Percentiles rank a stretch among this genome's conserved stretches.
Evolutionary conservation across 2,329 filamentous ascomycete genomes (phyloP).

Genomic region (Colletotrichum sp.): DNA sequence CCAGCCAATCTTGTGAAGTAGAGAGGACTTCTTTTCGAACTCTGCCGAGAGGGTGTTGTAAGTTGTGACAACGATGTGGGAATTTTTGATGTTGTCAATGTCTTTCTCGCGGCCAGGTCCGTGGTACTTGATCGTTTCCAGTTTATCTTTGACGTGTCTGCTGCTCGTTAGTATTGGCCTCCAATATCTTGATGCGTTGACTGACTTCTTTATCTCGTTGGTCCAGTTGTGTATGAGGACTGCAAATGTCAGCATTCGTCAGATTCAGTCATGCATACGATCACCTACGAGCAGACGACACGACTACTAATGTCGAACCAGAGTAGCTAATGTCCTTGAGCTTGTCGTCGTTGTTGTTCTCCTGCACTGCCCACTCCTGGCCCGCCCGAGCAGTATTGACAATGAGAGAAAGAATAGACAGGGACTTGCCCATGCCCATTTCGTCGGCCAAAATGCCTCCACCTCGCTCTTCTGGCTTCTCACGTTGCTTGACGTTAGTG

Average conservation of each 20-base stretch:
- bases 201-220: conserved; percentile 41
- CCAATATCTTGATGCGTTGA: neutral
- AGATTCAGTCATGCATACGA: no score
- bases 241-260: conserved; percentile 26
- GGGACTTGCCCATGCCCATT: conserved; percentile 66
- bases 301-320: conserved; percentile 48
- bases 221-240: conserved; percentile 46
- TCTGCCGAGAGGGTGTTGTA: conserved; percentile 51
- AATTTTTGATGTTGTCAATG: conserved; percentile 29
- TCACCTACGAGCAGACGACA: conserved; percentile 44
- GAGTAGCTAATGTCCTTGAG: conserved; percentile 27
- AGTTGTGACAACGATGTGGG: conserved; percentile 51
- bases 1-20: conserved; percentile 42
- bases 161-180: neutral
- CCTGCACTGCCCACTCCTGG: conserved; percentile 34
- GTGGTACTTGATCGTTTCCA: conserved; percentile 41
- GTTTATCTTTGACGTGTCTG: conserved; percentile 35
- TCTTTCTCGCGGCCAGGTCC: conserved; percentile 33
- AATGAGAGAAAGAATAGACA: conserved; percentile 56
- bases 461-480: conserved; percentile 34
- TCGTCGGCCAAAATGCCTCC: conserved; percentile 63
- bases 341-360: conserved; percentile 19
- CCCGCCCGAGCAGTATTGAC: conserved; percentile 43
- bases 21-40: conserved; percentile 17
- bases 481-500: conserved; percentile 37